These are phyloP conservation scores for Noccaea caerulescens DNA, from an alignment of 345 rosid genomes.

Conservation along the genomic window DNA sequence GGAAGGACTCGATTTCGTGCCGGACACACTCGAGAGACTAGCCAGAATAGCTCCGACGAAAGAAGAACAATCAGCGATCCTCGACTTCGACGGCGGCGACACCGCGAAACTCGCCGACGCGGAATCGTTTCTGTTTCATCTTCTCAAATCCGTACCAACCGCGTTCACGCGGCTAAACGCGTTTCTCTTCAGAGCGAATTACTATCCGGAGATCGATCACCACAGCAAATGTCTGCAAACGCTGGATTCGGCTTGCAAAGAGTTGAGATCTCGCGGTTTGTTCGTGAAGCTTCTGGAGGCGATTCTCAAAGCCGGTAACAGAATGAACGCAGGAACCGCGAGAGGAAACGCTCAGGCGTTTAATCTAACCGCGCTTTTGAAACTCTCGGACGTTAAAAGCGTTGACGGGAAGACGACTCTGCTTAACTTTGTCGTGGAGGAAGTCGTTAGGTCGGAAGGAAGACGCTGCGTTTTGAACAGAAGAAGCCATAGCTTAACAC, in stretches of 20 bases:
- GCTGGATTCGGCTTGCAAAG: constrained; percentile 69
- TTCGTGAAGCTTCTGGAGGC: constrained; percentile 90
- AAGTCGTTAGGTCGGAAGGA: constrained; percentile 80
- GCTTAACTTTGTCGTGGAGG: constrained; percentile 87
- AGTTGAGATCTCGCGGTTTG: constrained; percentile 72
- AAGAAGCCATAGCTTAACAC: constrained; percentile 52
- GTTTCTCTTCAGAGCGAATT: constrained; percentile 71
- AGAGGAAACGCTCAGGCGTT: constrained; percentile 93
- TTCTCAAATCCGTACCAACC: constrained; percentile 69
- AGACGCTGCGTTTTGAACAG: constrained; percentile 65
- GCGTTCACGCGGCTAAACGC: constrained; percentile 68
- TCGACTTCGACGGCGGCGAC: constrained; percentile 67
- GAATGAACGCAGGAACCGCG: constrained; percentile 92
- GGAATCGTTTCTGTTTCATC: constrained; percentile 70
- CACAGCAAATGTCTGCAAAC: constrained; percentile 51
- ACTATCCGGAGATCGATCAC: constrained; percentile 58
- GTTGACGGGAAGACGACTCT: constrained; percentile 75
- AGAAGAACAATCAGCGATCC: constrained; percentile 67
- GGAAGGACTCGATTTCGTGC: constrained; percentile 59
- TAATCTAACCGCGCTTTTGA: constrained; percentile 67
- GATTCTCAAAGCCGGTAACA: constrained; percentile 86
- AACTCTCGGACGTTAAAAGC: constrained; percentile 87
- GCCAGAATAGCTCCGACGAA: constrained; percentile 64
- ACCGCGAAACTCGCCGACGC: constrained; percentile 63
- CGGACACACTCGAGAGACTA: constrained; percentile 76